A percentile compares a stretch with the other conserved stretches of the same genome.
These are phyloP conservation scores for Fusarium torreyae DNA, from an alignment of 2,329 filamentous ascomycete species.

Conservation along the genomic window DNA sequence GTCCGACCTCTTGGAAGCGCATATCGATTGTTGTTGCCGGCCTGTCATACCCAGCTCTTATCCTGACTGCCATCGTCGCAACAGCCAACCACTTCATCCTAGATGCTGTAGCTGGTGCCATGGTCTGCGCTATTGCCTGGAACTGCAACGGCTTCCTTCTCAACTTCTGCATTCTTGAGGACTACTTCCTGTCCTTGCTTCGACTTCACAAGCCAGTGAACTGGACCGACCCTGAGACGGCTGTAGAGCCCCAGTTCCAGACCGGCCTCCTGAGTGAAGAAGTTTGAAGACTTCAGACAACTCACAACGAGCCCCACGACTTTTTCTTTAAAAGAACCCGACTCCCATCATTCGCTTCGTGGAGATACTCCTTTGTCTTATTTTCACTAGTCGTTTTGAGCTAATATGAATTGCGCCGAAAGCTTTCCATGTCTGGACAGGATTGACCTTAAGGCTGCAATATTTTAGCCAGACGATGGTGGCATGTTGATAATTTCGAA, in stretches of 20 bases:
- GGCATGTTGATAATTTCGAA: slow-evolving; percentile 18
- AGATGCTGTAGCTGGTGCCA: slow-evolving; percentile 77
- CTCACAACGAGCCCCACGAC: slow-evolving; percentile 25
- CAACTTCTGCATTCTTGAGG: slow-evolving; percentile 76
- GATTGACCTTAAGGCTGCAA: neutral
- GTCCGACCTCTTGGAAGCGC: slow-evolving; percentile 67
- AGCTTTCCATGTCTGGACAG: slow-evolving; percentile 5
- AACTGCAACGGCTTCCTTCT: slow-evolving; percentile 67
- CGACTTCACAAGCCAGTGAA: slow-evolving; percentile 75
- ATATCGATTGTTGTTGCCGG: slow-evolving; percentile 63
- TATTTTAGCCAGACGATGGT: slow-evolving; percentile 3
- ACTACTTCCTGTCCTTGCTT: slow-evolving; percentile 75
- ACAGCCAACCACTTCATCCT: slow-evolving; percentile 82
- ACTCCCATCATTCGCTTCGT: neutral
- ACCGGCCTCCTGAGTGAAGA: slow-evolving; percentile 42
- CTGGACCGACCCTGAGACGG: slow-evolving; percentile 56
- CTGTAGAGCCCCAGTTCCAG: slow-evolving; percentile 55
- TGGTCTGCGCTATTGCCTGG: slow-evolving; percentile 77
- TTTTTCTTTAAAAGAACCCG: slow-evolving; percentile 1
- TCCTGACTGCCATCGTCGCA: slow-evolving; percentile 77
- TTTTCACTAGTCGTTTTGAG: neutral
- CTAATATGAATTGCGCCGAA: neutral
- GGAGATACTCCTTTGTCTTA: neutral
- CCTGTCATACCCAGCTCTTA: slow-evolving; percentile 74
- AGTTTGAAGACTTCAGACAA: slow-evolving; percentile 26